Evolutionary conservation across 805 yeast species (phyloP), one percentile per base, ranked within the genome.

Genomic region (Pichia ethanolica): DNA sequence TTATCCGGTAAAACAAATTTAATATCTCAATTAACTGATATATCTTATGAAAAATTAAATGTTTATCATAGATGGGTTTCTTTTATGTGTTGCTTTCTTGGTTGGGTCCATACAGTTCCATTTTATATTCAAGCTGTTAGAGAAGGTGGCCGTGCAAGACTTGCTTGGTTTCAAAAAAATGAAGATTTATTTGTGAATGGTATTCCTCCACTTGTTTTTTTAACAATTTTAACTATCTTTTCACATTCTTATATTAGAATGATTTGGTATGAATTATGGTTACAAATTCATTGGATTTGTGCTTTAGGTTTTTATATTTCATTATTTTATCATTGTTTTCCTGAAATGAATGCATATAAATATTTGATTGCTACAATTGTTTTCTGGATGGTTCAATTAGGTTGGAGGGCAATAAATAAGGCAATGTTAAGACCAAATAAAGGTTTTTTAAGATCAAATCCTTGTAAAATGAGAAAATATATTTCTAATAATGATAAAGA

Each of bases 21-120:
- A 47, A 69, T 78, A 39, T 69, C 78, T 11, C 59, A 66, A 5
- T 52, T 77, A 11, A 77, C 83, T 0, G 83, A 83, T 11, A 66
- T 78, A 14, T 68, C 79, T 41, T 78, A 79, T 57, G 83, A 79
- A 54, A 78, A 75, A 58, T 58, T 79, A 47, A 78, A 78, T 56
- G 66, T 68, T 28, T 66, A 71, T 50, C 84, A 79, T 54, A 78
- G 77, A 53, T 74, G 71, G 64, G 69, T 69, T 1, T 73, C 78
- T 0, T 63, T 74, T 7, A 60, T 68, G 7, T 67, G 71, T 20
- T 64, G 73, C 28, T 61, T 77, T 3, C 65, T 79, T 12, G 66
- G 74, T 0, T 48, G 78, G 54, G 69, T 77, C 20, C 84, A 79
- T 56, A 68, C 76, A 2, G 62, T 77, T 42, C 81, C 83, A 2